A percentile compares a stretch with the other conserved stretches of the same genome.
These are phyloP conservation scores for Candida wancherniae DNA, from an alignment of 805 yeast genomes.

Conservation along the genomic window DNA sequence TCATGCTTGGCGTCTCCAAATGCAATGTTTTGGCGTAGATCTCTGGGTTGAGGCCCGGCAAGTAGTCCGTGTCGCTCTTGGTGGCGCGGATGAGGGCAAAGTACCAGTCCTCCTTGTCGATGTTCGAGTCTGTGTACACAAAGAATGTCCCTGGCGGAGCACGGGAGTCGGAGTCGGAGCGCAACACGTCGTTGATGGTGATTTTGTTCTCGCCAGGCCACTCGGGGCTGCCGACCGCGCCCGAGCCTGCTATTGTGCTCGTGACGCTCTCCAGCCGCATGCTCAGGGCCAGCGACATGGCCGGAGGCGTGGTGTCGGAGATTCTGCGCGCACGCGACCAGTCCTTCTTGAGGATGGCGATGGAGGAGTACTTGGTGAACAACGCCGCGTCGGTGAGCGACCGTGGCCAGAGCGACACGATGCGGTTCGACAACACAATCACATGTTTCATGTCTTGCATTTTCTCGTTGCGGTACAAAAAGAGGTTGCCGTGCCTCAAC, in stretches of 20 bases:
- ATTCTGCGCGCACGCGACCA: conserved; percentile 22
- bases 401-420: conserved; percentile 85
- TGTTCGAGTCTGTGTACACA: conserved; percentile 71
- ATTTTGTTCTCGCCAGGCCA: conserved; percentile 13
- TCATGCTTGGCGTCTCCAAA: conserved; percentile 64
- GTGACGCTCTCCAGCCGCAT: no score
- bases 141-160: conserved; percentile 46
- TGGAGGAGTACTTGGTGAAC: conserved; percentile 75
- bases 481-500: conserved; percentile 81
- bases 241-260: conserved; percentile 1
- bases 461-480: conserved; percentile 71
- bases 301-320: conserved; percentile 18
- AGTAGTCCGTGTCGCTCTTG: conserved; percentile 30
- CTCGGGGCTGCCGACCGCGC: conserved; percentile 8
- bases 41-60: conserved; percentile 39
- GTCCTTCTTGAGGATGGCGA: conserved; percentile 59
- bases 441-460: conserved; percentile 69
- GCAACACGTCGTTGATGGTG: conserved; percentile 23
- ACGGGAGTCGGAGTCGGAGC: conserved; percentile 16
- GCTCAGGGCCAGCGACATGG: no score
- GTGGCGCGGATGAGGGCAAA: conserved; percentile 79
- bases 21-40: conserved; percentile 69
- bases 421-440: conserved; percentile 64
- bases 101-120: conserved; percentile 91
- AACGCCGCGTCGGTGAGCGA: conserved; percentile 66